These are phyloP conservation scores for Panicum miliaceum DNA, from an alignment of 176 grass and related monocot genomes.

Conservation along the genomic window DNA sequence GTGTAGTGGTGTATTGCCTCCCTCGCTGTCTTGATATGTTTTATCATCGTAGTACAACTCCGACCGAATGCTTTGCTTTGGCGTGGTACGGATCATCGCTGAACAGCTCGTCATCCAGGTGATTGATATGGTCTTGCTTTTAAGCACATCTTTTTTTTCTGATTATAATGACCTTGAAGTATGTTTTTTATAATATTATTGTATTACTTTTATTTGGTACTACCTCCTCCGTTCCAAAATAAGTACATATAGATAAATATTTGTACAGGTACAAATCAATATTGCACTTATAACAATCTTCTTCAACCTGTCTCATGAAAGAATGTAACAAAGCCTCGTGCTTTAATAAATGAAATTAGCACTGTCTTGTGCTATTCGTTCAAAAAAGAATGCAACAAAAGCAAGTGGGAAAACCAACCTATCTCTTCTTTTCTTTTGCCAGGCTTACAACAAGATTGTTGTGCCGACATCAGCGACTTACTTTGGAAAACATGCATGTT, in stretches of 20 bases:
- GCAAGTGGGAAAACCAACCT: background rate
- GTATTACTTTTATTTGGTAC: background rate
- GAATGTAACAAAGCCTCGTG: background rate
- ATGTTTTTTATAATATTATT: background rate
- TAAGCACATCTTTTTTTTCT: background rate
- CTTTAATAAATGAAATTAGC: no score
- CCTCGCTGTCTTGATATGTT: slow-evolving; percentile 14
- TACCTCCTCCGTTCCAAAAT: background rate
- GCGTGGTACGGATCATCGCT: slow-evolving; percentile 13
- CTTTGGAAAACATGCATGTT: background rate
- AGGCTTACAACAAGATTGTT: background rate
- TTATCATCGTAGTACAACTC: slow-evolving; percentile 36
- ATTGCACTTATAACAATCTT: background rate
- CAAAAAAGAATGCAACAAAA: background rate
- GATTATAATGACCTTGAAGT: background rate
- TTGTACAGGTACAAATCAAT: no score
- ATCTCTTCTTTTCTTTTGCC: background rate
- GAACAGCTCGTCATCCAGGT: background rate
- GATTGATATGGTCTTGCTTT: background rate
- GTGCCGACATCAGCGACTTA: background rate
- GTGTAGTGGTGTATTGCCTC: background rate
- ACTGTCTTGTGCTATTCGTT: background rate
- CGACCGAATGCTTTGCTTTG: slow-evolving; percentile 20
- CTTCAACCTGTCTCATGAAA: background rate
- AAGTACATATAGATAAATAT: no score